Evolutionary conservation across 331 rosid genomes (phyloP), one percentile per base, ranked within the genome.

Genomic region (Arachis monticola): DNA sequence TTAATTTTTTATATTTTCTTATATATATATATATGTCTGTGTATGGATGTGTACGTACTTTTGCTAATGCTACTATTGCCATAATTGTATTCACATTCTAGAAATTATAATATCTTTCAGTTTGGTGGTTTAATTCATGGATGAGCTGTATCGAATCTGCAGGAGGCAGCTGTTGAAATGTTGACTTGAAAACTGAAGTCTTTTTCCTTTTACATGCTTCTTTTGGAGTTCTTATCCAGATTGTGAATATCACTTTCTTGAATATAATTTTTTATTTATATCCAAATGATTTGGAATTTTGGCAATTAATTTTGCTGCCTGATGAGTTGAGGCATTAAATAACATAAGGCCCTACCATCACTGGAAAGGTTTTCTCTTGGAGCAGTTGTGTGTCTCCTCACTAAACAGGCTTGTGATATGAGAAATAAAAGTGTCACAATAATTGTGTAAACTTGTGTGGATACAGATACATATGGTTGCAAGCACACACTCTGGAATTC

Each of bases 331-430:
- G 59, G 77, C 57, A 55, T 48, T 68, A 57, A 70, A 64, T 41
- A 35, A 60, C 70, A 48, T 10, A 0, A 47, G 81, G 77, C 42
- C 87, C 90, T 80, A 85, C 88, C 70, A 69, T 5, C n/a, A 35
- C 41, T 38, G 46, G 58, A 72, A 83, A 64, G 63, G 45, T 68
- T 68, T 82, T 67, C 48, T 78, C 68, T 64, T 79, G 74, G 65
- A 71, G 83, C 75, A 77, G 82, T 77, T 73, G 64, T 67, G 60
- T 85, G 92, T 80, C 81, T 82, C 82, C 85, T 69, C 72, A 81
- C 67, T 84, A 31, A 83, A 77, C 77, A 81, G 35, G 79, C 77
- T 67, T 38, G 38, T 66, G 80, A 72, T 38, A 5, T 38, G 41
- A 38, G 41, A 38, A 38, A 38, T 3, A 50, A 77, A 77, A 44